Base-by-base conservation (phyloP, 2,329 filamentous ascomycete genomes). In the Penicillium sp. region DNA sequence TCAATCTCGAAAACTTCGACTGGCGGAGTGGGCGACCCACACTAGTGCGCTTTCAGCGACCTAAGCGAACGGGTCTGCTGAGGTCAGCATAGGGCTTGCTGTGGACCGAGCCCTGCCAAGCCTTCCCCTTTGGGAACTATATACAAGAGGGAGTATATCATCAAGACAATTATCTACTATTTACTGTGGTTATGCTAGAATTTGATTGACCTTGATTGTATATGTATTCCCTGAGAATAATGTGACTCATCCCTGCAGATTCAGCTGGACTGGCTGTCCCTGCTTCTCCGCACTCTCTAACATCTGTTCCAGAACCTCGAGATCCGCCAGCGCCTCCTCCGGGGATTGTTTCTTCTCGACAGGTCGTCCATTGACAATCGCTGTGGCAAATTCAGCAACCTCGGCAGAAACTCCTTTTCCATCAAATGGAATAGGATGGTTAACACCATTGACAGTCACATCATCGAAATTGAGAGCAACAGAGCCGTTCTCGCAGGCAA, bases 271-370 rank as follows among this genome's bases (percentile, higher is more conserved):
- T 40, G 45, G 63, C 52, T 65, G 65, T 3, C 70, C 70, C 14
- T 66, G 51, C 33, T 50, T 51, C 61, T 75, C 68, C 7, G 70
- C 67, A 55, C 71, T 73, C 29, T 54, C 56, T 46, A 73, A 57
- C 56, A 73, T 69, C 52, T 61, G 65, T 53, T 73, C 71, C 59
- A 80, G 64, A 29, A 83, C 60, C 61, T 81, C 75, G 50, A 84
- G 60, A 70, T 85, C 82, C 14, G 70, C 74, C 64, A 84, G 61
- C 18, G 81, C 81, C 68, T 85, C 78, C 61, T 82, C 75, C 2
- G 80, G 77, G 11, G 71, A 75, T 64, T 82, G 78, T 58, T 68
- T 52, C 37, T 61, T 70, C 49, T 69, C 64, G 53, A 83, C 73
- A 34, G 62, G 59, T 37, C 67, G 71, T 2, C 77, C 80, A 23